phyloP scores from a whole-genome alignment of 371 early-diverging fungal genomes.

The Apophysomyces variabilis region DNA sequence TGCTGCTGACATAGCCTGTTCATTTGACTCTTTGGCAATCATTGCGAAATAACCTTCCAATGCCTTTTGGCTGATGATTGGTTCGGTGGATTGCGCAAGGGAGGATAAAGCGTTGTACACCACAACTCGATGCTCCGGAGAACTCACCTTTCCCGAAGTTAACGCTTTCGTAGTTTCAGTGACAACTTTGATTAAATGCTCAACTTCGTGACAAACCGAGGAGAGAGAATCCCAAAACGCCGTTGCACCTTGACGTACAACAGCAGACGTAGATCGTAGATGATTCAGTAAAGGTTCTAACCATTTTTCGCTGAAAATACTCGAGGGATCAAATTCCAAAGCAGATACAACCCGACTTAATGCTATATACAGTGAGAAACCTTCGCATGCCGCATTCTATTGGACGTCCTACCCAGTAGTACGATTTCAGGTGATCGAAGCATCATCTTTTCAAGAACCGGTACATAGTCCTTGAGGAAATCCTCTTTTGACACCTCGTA shows the following conservation, averaged over 20 bases:
- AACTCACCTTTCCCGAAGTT: conserved; percentile 61
- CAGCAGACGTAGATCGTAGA: conserved; percentile 70
- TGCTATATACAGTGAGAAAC: conserved; percentile 36
- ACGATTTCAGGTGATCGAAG: conserved; percentile 89
- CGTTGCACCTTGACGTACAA: conserved; percentile 59
- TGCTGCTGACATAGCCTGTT: conserved; percentile 66
- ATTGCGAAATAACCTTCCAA: conserved; percentile 67
- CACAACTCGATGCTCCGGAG: conserved; percentile 69
- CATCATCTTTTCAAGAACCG: conserved; percentile 73
- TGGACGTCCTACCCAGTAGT: conserved; percentile 56
- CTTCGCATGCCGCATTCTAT: conserved; percentile 3
- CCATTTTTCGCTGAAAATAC: conserved; percentile 67
- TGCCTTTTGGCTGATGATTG: conserved; percentile 64
- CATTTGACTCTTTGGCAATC: conserved; percentile 80
- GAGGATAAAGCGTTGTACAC: conserved; percentile 61
- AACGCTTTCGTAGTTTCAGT: conserved; percentile 62
- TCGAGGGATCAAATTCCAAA: conserved; percentile 66
- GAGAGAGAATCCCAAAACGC: conserved; percentile 64
- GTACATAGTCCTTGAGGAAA: conserved; percentile 58
- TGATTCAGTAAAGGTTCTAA: conserved; percentile 69
- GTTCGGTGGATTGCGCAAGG: conserved; percentile 52
- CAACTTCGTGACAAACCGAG: conserved; percentile 49
- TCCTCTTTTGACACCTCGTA: conserved; percentile 53
- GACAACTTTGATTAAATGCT: conserved; percentile 60
- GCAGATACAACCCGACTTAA: conserved; percentile 51